A percentile compares a stretch with the other conserved stretches of the same genome.
phyloP scores from a whole-genome alignment of 1,284 basidiomycete species.

The Tilletia caries region DNA sequence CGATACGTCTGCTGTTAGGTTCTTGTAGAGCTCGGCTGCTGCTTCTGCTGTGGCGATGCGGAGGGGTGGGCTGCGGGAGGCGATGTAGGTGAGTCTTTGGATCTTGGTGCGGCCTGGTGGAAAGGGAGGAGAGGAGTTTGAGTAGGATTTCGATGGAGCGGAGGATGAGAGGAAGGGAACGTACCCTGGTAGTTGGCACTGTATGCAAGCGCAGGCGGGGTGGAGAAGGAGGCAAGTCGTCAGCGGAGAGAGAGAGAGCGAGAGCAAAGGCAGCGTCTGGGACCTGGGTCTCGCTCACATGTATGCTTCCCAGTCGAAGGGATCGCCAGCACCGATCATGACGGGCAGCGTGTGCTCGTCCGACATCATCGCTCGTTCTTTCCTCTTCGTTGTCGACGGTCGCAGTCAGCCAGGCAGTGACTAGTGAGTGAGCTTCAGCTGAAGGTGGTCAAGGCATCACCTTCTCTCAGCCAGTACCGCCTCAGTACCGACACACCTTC shows the following conservation, averaged over 20 bases:
- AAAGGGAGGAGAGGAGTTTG: neutral
- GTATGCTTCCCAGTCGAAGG: constrained; percentile 46
- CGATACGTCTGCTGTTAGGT: constrained; percentile 17
- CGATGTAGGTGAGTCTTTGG: constrained; percentile 24
- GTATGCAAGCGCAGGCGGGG: neutral
- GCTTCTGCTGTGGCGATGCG: constrained; percentile 8
- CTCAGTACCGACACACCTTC: too few species aligned
- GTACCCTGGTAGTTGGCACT: constrained; percentile 24
- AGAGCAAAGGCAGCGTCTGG: neutral
- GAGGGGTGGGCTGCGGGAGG: neutral
- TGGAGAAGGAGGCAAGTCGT: neutral
- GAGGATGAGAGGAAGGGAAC: neutral
- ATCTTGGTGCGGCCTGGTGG: constrained; percentile 21
- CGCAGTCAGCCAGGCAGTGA: too few species aligned
- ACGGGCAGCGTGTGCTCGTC: neutral
- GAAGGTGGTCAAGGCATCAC: too few species aligned
- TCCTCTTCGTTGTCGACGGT: too few species aligned
- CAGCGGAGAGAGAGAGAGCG: neutral
- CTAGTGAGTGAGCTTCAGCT: too few species aligned
- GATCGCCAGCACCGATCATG: constrained; percentile 20
- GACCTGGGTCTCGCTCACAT: constrained; percentile 20
- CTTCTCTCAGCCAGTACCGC: too few species aligned
- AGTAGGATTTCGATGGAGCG: neutral
- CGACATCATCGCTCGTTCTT: neutral
- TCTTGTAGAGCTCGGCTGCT: constrained; percentile 11